phyloP scores from a whole-genome alignment of 352 stramenopile genomes.

The Phytophthora parvispora region DNA sequence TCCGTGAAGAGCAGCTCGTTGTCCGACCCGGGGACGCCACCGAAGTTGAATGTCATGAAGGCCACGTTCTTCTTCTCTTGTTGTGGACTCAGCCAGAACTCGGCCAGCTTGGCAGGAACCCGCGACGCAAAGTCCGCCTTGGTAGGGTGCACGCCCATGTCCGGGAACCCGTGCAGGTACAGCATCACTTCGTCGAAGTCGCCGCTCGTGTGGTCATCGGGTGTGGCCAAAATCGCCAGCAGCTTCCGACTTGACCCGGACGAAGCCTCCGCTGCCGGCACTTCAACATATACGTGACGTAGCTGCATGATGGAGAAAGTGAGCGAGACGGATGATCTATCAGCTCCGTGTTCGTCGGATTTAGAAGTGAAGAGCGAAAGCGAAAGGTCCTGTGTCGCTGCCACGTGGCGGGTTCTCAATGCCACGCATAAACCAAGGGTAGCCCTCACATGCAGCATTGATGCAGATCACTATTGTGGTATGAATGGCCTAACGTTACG shows the following conservation, averaged over 20 bases:
- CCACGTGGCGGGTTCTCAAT: constrained; percentile 5
- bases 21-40: constrained; percentile 72
- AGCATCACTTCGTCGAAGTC: constrained; percentile 58
- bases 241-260: constrained; percentile 24
- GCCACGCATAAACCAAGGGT: no score
- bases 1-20: constrained; percentile 47
- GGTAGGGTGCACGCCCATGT: constrained; percentile 73
- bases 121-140: constrained; percentile 64
- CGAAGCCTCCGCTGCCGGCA: constrained; percentile 18
- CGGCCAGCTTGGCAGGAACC: constrained; percentile 64
- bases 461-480: not conserved
- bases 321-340: not conserved
- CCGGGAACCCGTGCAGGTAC: constrained; percentile 83
- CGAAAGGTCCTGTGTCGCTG: not conserved
- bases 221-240: constrained; percentile 28
- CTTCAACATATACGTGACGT: constrained; percentile 21
- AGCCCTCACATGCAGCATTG: no score
- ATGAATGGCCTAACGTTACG: no score
- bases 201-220: constrained; percentile 5
- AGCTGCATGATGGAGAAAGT: constrained; percentile 20
- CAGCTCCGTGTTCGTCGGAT: not conserved
- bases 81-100: constrained; percentile 50
- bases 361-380: not conserved
- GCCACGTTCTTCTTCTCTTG: constrained; percentile 19
- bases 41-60: constrained; percentile 81